Conservation (phyloP, 2,329 filamentous ascomycete species). For the Epichloe sylvatica region DNA sequence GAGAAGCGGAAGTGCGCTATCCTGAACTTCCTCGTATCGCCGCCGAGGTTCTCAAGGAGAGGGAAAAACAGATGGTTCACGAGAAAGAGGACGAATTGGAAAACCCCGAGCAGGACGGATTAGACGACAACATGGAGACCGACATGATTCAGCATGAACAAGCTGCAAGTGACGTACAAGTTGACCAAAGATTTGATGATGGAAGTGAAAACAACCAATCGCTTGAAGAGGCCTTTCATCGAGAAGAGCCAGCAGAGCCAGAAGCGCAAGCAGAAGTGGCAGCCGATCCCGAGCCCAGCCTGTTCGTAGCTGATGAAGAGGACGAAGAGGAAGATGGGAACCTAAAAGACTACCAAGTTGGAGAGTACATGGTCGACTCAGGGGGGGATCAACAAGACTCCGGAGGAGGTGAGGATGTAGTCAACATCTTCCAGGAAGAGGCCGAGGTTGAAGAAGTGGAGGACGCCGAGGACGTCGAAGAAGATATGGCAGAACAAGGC, state of each 20-base stretch:
- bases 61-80: not conserved
- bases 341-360: not conserved
- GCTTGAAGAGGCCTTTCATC: not conserved
- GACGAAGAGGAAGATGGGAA: not conserved
- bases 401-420: not conserved
- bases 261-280: not conserved
- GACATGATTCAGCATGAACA: not conserved
- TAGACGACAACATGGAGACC: not conserved
- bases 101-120: not conserved
- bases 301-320: not conserved
- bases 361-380: not conserved
- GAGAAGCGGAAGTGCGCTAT: not conserved
- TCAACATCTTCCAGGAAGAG: not conserved
- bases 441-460: not conserved
- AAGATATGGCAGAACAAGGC: conserved; percentile 2
- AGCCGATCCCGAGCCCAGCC: not conserved
- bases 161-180: not conserved
- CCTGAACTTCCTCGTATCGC: not conserved
- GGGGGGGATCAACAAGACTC: not conserved
- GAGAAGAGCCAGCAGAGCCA: not conserved
- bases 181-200: not conserved
- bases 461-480: conserved; percentile 3
- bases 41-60: not conserved
- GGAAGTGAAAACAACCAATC: not conserved
- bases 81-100: not conserved